Evolutionary conservation across 305 asterid genomes (phyloP).

Genomic region (Plantago rigida): DNA sequence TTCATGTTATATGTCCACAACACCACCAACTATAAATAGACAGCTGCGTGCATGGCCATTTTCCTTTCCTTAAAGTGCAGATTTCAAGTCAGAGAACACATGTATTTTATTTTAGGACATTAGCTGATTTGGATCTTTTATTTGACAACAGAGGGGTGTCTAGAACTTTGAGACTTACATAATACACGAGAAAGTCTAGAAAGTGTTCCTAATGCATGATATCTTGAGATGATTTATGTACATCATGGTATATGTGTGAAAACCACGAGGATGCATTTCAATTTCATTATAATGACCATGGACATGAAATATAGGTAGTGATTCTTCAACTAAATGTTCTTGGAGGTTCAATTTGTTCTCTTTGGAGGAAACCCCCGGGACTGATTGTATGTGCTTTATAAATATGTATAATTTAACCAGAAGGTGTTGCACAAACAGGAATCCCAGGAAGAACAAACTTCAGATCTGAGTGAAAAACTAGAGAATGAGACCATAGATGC

Average conservation of each 20-base stretch:
- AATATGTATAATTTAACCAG: conserved; percentile 26
- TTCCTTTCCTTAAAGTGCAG: no score
- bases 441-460: conserved; percentile 26
- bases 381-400: conserved; percentile 5
- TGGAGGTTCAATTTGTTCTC: not conserved
- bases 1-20: no score
- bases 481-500: conserved; percentile 40
- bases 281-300: not conserved
- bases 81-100: no score
- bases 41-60: no score
- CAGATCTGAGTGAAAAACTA: conserved; percentile 33
- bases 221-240: no score
- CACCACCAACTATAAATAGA: no score
- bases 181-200: not conserved
- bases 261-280: not conserved
- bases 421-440: conserved; percentile 42
- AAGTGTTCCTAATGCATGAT: not conserved
- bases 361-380: conserved; percentile 2
- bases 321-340: no score
- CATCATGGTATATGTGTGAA: no score
- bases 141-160: not conserved
- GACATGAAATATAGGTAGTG: no score
- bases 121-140: not conserved
- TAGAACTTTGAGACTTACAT: not conserved
- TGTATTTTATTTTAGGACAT: not conserved